Percentiles rank a stretch among this genome's conserved stretches.
phyloP scores from a whole-genome alignment of 2,329 filamentous ascomycete species.

The Didymella pomorum region DNA sequence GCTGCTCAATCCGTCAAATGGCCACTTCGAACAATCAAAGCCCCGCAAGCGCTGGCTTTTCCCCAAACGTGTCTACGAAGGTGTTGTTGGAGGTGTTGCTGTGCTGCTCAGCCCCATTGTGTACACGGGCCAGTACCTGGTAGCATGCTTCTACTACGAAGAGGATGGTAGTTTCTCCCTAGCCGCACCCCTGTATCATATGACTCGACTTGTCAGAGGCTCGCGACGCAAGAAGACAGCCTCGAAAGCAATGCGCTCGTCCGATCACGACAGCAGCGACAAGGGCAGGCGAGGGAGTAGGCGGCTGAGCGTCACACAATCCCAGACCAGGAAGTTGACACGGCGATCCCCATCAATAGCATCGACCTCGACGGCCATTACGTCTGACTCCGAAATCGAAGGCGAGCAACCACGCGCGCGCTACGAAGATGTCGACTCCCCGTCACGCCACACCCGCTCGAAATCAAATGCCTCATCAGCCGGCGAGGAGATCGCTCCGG shows the following conservation, averaged over 20 bases:
- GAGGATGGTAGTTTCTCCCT: constrained; percentile 80
- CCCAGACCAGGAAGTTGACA: constrained; percentile 40
- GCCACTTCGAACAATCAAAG: constrained; percentile 45
- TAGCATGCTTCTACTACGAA: constrained; percentile 85
- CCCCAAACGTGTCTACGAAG: constrained; percentile 73
- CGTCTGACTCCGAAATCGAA: constrained; percentile 73
- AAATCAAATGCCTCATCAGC: constrained; percentile 61
- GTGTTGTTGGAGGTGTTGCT: constrained; percentile 77
- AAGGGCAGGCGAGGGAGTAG: constrained; percentile 42
- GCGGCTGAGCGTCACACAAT: constrained; percentile 38
- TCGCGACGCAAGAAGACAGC: constrained; percentile 46
- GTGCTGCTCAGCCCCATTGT: constrained; percentile 81
- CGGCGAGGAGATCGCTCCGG: constrained; percentile 70
- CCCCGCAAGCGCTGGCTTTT: constrained; percentile 58
- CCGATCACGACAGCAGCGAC: constrained; percentile 36
- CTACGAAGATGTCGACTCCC: constrained; percentile 48
- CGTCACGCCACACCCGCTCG: constrained; percentile 67
- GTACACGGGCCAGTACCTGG: constrained; percentile 81
- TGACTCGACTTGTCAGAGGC: constrained; percentile 60
- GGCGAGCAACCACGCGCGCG: constrained; percentile 45
- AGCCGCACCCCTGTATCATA: constrained; percentile 73
- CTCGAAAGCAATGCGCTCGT: constrained; percentile 40
- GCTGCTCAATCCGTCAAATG: constrained; percentile 59
- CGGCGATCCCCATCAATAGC: constrained; percentile 52
- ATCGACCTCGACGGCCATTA: constrained; percentile 70